Base-by-base conservation (phyloP, 106 monocot genomes). In the Dactylorhiza incarnata region DNA sequence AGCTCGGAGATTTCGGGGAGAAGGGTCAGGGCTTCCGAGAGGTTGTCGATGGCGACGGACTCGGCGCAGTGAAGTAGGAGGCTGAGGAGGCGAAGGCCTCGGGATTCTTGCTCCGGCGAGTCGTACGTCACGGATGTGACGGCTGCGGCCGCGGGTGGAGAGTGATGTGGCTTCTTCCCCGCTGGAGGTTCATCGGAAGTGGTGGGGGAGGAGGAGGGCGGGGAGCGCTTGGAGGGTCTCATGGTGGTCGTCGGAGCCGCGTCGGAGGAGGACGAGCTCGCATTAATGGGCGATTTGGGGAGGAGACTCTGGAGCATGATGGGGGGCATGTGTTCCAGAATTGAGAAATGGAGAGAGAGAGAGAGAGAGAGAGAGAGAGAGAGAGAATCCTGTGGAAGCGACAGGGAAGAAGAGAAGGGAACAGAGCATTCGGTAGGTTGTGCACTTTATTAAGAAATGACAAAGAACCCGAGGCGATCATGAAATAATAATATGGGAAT, bases 41-140 rank as follows among this genome's bases (percentile, higher is more conserved):
- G 82, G 5, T 75, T 71, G 71, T 85, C 82, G 65, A 69, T 71
- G 20, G 87, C 76, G 1, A 90, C 81, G 8, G 82, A 77, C 66
- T 87, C 85, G 7, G 87, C 87, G 78, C 85, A 87, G 45, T 81
- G 87, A 74, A 90, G 87, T 2, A 90, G 84, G 22, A 90, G 84
- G 7, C 78, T 75, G 23, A 90, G 82, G 9, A 90, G 82, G 45
- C 81, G 75, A 54, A 87, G 83, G 11, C 80, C 83, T 6, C 68
- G 59, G n/a, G 83, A 70, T 65, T 91, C 91, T 2, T 76, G 51
- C 10, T 43, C 50, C 1, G 44, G 29, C 12, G 70, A 68, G 24
- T 17, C 54, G 1, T 5, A 10, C 44, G 7, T 6, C 76, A 8
- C 75, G 45, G 46, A 15, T 47, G 68, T 19, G 79, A 37, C 29